Evolutionary conservation across 2,329 filamentous ascomycete genomes (phyloP).

Genomic region (Alternaria brassicae): DNA sequence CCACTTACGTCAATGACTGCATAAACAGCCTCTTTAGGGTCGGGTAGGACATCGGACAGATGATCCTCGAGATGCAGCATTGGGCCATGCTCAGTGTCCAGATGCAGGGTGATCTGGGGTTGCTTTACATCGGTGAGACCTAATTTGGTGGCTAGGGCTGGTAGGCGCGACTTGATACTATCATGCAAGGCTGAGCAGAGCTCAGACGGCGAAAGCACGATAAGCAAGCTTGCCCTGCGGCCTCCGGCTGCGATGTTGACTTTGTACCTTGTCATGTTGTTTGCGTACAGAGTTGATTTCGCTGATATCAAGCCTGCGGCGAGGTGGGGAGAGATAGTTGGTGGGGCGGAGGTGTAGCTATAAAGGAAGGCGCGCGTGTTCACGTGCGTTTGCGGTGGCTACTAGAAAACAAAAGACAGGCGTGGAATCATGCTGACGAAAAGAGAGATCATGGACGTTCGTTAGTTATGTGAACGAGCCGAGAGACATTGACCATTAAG

Average conservation of each 20-base stretch:
- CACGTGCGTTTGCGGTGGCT: background rate
- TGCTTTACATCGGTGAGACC: background rate
- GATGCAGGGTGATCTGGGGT: background rate
- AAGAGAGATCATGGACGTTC: background rate
- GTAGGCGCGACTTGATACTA: background rate
- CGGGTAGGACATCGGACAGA: background rate
- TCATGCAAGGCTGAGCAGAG: background rate
- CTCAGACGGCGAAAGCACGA: background rate
- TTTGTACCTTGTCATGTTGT: background rate
- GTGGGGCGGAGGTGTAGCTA: background rate
- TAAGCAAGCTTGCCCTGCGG: background rate
- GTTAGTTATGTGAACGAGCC: no score
- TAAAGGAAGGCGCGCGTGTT: background rate
- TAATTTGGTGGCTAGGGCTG: background rate
- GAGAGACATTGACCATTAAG: no score
- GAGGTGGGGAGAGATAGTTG: constrained; percentile 6
- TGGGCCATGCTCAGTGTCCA: background rate
- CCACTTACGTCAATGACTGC: background rate
- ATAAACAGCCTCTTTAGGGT: background rate
- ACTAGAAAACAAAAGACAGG: background rate
- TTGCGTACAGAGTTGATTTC: background rate
- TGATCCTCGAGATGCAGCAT: background rate
- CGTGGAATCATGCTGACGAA: background rate
- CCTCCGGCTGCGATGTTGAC: background rate
- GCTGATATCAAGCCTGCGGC: no score